Conservation (phyloP, 208 protist species). For the Leishmania tarentolae region DNA sequence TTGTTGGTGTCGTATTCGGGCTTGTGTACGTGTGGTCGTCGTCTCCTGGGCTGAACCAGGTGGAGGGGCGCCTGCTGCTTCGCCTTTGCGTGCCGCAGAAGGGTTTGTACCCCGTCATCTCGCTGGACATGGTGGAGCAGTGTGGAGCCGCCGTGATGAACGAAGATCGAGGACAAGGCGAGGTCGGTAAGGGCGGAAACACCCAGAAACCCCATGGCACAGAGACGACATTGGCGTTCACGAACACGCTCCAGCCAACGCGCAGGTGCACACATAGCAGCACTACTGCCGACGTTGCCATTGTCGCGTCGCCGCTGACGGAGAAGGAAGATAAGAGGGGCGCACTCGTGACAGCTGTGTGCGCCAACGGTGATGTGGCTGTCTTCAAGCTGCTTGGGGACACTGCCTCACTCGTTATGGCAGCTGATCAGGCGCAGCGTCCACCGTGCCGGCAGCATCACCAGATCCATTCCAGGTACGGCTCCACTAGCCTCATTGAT, state of each 20-base stretch:
- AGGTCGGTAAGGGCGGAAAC: neutral
- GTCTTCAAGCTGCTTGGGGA: slow-evolving; percentile 27
- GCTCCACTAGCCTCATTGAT: slow-evolving; percentile 1
- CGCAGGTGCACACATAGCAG: neutral
- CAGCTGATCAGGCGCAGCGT: slow-evolving; percentile 18
- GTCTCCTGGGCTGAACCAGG: slow-evolving; percentile 56
- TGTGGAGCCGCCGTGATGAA: neutral
- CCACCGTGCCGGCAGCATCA: slow-evolving; percentile 2
- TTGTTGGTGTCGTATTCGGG: slow-evolving; percentile 64
- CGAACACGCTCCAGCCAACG: neutral
- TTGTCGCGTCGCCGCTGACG: neutral
- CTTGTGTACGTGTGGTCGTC: slow-evolving; percentile 76
- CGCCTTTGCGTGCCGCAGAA: slow-evolving; percentile 45
- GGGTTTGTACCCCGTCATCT: slow-evolving; percentile 61
- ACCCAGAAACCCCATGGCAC: neutral
- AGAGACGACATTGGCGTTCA: neutral
- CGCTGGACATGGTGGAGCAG: slow-evolving; percentile 27
- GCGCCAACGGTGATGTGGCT: slow-evolving; percentile 30
- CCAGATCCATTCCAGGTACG: neutral
- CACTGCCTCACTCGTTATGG: slow-evolving; percentile 26
- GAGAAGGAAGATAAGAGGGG: neutral
- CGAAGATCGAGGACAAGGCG: neutral
- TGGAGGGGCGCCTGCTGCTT: slow-evolving; percentile 61
- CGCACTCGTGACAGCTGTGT: slow-evolving; percentile 16
- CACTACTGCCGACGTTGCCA: neutral